Evolutionary conservation across 2,329 filamentous ascomycete species (phyloP).

Genomic region (Penicillium griseofulvum): DNA sequence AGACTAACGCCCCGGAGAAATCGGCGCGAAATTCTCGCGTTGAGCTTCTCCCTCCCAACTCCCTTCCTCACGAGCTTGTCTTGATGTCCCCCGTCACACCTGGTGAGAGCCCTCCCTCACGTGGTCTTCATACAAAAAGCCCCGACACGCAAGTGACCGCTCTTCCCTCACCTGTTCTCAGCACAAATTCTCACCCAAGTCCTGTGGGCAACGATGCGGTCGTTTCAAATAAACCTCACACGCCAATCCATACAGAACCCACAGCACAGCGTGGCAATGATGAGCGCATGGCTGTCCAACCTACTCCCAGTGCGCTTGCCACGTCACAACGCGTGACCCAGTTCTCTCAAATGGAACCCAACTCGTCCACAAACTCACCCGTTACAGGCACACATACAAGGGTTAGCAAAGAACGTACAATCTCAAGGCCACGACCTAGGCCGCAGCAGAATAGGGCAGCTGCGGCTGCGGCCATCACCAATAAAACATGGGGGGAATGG

Average conservation of each 20-base stretch:
- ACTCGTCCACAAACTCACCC: neutral
- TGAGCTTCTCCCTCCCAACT: neutral
- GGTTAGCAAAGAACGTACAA: neutral
- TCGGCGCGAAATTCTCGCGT: neutral
- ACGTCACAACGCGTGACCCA: neutral
- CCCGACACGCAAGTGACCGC: conserved; percentile 13
- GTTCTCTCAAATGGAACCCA: neutral
- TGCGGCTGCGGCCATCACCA: neutral
- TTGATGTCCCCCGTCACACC: conserved; percentile 25
- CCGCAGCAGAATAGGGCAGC: neutral
- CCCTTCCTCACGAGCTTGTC: neutral
- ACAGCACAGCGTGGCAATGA: neutral
- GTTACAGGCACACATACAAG: neutral
- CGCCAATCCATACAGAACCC: neutral
- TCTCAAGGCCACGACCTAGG: neutral
- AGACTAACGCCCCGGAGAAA: neutral
- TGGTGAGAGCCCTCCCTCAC: conserved; percentile 6
- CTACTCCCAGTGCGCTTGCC: neutral
- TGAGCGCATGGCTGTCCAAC: conserved; percentile 1
- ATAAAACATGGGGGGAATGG: conserved; percentile 16
- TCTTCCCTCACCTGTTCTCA: conserved; percentile 33
- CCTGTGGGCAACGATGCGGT: conserved; percentile 18
- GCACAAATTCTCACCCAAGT: conserved; percentile 27
- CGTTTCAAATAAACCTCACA: neutral
- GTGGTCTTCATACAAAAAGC: conserved; percentile 4